Conservation (phyloP, 1,139 yeast genomes). For the Geotrichum histeridarum region DNA sequence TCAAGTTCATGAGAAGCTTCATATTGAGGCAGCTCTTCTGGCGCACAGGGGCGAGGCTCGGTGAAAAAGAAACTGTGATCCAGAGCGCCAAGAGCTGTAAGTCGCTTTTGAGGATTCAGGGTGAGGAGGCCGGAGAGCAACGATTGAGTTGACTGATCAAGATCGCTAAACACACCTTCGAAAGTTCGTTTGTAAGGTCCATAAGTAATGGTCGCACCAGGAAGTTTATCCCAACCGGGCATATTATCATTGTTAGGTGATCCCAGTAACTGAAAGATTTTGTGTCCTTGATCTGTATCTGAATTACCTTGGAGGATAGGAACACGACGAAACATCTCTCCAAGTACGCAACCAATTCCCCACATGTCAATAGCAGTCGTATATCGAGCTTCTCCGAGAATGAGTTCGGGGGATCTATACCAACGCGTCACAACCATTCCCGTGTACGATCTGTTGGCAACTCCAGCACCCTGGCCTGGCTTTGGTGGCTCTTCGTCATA, state of each 20-base stretch:
- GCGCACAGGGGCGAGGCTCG: conserved; percentile 58
- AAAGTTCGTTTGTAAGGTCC: conserved; percentile 50
- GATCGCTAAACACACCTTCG: conserved; percentile 45
- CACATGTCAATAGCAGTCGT: conserved; percentile 94
- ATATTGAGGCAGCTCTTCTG: conserved; percentile 57
- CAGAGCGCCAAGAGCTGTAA: conserved; percentile 75
- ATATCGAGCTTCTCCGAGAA: conserved; percentile 77
- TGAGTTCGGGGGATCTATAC: conserved; percentile 93
- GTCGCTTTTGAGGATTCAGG: conserved; percentile 63
- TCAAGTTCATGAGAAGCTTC: conserved; percentile 90
- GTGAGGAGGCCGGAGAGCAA: conserved; percentile 33
- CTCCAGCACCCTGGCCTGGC: conserved; percentile 55
- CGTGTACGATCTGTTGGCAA: conserved; percentile 62
- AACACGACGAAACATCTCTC: conserved; percentile 72
- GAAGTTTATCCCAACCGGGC: conserved; percentile 62
- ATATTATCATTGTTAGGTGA: conserved; percentile 62
- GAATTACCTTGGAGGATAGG: conserved; percentile 84
- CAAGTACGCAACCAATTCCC: conserved; percentile 97
- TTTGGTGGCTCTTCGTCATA: conserved; percentile 69
- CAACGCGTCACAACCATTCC: conserved; percentile 92
- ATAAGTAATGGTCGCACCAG: conserved; percentile 47
- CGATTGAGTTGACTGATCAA: conserved; percentile 25
- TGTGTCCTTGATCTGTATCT: conserved; percentile 86
- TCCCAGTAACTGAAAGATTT: conserved; percentile 76
- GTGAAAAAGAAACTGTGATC: conserved; percentile 60